These are phyloP conservation scores for Infundibulicybe gibba DNA, from an alignment of 768 basidiomycete genomes.

Conservation along the genomic window DNA sequence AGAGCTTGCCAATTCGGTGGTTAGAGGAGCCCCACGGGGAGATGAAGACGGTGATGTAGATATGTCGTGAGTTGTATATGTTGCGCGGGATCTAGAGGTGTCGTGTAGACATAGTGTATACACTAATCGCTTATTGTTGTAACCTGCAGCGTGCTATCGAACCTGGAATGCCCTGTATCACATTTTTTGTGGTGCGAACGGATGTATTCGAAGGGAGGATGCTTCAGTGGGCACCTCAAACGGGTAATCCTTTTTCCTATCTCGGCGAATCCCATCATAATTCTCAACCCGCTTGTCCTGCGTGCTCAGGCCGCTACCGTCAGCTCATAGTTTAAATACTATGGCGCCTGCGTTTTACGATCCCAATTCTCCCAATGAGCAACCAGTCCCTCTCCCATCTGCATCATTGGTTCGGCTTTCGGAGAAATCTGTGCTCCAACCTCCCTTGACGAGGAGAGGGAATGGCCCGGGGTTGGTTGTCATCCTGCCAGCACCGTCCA, in stretches of 20 bases:
- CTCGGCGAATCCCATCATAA: too few relatives aligned
- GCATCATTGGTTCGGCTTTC: constrained; percentile 28
- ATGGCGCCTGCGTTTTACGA: constrained; percentile 28
- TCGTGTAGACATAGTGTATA: too few relatives aligned
- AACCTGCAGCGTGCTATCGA: too few relatives aligned
- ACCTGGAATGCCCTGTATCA: too few relatives aligned
- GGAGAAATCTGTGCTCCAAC: constrained; percentile 34
- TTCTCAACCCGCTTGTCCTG: too few relatives aligned
- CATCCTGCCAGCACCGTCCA: constrained; percentile 31
- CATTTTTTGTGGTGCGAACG: too few relatives aligned
- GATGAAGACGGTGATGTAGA: constrained; percentile 63
- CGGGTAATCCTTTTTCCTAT: too few relatives aligned
- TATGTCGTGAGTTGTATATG: constrained; percentile 42
- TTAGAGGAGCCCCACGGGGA: constrained; percentile 73
- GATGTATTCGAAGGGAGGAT: too few relatives aligned
- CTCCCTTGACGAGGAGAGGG: constrained; percentile 44
- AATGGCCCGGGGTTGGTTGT: constrained; percentile 44
- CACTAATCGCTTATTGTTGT: too few relatives aligned
- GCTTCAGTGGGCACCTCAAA: too few relatives aligned
- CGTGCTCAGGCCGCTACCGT: too few relatives aligned
- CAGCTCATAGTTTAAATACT: too few relatives aligned
- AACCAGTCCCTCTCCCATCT: constrained; percentile 37
- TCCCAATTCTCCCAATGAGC: constrained; percentile 33
- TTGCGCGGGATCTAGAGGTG: not conserved
- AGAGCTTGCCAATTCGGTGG: constrained; percentile 85